Base-by-base conservation (phyloP, 768 basidiomycete genomes). In the Rhizopogon vesiculosus region DNA sequence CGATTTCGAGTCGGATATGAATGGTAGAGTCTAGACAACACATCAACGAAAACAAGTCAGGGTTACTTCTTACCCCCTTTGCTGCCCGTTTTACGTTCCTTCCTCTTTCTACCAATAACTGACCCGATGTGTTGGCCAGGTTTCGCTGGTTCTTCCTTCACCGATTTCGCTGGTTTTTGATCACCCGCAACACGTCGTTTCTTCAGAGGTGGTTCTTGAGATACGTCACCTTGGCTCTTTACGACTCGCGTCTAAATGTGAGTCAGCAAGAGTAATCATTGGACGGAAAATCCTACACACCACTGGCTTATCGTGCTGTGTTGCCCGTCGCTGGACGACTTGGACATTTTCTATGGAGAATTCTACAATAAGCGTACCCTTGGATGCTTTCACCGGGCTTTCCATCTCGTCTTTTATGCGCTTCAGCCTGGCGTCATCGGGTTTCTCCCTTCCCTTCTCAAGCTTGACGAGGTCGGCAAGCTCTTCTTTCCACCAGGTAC, bases 291-390 rank as follows among this genome's bases (percentile, higher is more conserved):
- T 48, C 46, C 5, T 8, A 48, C 46, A 25, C 33, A 45, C 59
- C 25, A 41, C 48, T 42, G 57, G 54, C 49, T 72, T 76, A 43
- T 73, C 77, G 58, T 76, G 78, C 53, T 75, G 76, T 2, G 82
- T 79, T 40, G 78, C 77, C 63, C 93, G 77, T 54, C 92, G 76
- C 59, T 89, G 88, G 40, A 94, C 86, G 31, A 95, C 92, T 71
- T 93, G 89, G 18, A 91, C 75, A 64, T 98, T 98, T 75, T 98
- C 94, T 50, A 98, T 93, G 41, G 93, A 94, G 70, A 97, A 97
- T 72, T 98, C 95, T n/a, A 93, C 84, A 63, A 96, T 87, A 58
- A 97, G 70, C 5, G 83, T 76, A 15, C 79, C 79, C 56, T 61
- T 74, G 22, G 62, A 59, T 16, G 74, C 74, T 40, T 76, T 81